Evolutionary conservation across 768 basidiomycete genomes (phyloP).

Genomic region (Tylopilus balloui): DNA sequence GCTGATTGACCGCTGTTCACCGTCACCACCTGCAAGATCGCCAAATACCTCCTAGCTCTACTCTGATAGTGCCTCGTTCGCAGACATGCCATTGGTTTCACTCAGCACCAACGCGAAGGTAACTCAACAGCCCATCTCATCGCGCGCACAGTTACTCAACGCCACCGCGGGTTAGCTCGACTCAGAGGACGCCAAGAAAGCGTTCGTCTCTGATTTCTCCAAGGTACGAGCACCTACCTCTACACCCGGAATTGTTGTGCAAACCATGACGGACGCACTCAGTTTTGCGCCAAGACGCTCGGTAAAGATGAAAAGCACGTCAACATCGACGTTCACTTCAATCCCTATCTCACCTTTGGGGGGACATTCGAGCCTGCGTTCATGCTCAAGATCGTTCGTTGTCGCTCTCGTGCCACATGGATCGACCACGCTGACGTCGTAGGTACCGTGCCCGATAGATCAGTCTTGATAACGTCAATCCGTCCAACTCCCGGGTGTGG

Average conservation of each 20-base stretch:
- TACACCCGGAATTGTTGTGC: not conserved
- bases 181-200: constrained; percentile 29
- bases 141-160: not conserved
- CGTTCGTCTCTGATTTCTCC: constrained; percentile 49
- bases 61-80: not conserved
- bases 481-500: constrained; percentile 45
- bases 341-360: constrained; percentile 55
- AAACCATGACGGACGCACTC: not conserved
- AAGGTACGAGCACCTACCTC: constrained; percentile 39
- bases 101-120: constrained; percentile 40
- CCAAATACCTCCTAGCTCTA: not conserved
- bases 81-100: constrained; percentile 35
- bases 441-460: constrained; percentile 35
- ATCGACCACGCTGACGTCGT: not conserved
- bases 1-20: no score
- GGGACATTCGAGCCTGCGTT: constrained; percentile 68
- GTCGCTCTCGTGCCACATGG: not conserved
- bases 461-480: constrained; percentile 53
- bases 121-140: not conserved
- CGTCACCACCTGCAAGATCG: no score
- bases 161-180: constrained; percentile 3
- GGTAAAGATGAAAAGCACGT: constrained; percentile 54
- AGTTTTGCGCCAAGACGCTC: constrained; percentile 53
- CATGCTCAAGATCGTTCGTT: constrained; percentile 52
- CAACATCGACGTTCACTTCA: constrained; percentile 50